Conservation (phyloP, 768 basidiomycete species). For the Leucocoprinus birnbaumii region DNA sequence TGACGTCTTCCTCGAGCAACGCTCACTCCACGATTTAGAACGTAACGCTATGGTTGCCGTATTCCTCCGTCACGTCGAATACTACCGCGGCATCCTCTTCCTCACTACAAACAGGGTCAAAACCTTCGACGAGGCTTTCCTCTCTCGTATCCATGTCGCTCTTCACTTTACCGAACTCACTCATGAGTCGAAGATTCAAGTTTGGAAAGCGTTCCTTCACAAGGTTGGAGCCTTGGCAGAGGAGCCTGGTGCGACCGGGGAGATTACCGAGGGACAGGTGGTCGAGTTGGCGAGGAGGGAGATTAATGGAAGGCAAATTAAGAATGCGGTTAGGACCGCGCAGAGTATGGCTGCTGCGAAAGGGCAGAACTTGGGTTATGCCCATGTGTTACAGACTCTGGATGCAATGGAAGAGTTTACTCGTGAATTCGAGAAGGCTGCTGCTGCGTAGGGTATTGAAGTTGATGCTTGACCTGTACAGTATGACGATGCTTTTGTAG, state of each 20-base stretch:
- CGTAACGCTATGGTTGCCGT: constrained; percentile 75
- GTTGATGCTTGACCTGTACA: no score
- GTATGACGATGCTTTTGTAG: no score
- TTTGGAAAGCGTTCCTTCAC: constrained; percentile 61
- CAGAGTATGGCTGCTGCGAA: constrained; percentile 52
- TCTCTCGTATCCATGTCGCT: constrained; percentile 65
- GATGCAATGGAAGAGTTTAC: constrained; percentile 64
- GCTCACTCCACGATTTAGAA: constrained; percentile 59
- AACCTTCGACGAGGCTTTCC: constrained; percentile 66
- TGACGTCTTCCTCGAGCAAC: constrained; percentile 72
- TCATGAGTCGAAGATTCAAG: constrained; percentile 48
- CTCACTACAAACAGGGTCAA: constrained; percentile 56
- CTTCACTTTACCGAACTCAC: constrained; percentile 62
- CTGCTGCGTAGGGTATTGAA: background rate
- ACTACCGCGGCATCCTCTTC: constrained; percentile 56
- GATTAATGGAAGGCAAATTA: constrained; percentile 66
- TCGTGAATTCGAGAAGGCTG: constrained; percentile 34
- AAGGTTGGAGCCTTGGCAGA: constrained; percentile 37
- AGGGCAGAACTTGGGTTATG: constrained; percentile 41
- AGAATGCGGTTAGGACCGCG: constrained; percentile 68
- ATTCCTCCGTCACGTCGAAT: constrained; percentile 58
- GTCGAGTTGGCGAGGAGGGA: constrained; percentile 43
- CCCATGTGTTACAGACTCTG: constrained; percentile 54
- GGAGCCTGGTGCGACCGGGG: background rate
- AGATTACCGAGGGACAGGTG: constrained; percentile 40